Evolutionary conservation across 169 alveolate species (phyloP).

Genomic region (Cryptosporidium bovis): DNA sequence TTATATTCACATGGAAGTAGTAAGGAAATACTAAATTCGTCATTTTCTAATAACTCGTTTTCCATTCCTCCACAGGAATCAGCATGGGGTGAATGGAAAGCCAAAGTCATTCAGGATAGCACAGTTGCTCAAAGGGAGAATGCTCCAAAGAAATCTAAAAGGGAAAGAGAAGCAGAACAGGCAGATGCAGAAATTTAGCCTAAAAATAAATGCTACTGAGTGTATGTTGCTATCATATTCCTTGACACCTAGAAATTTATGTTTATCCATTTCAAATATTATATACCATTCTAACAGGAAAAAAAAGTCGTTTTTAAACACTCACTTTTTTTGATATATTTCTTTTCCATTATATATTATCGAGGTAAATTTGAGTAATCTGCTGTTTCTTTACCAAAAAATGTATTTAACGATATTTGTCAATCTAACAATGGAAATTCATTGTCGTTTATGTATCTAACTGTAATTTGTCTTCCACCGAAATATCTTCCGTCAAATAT

Average conservation of each 20-base stretch:
- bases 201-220: no score
- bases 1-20: neutral
- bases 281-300: no score
- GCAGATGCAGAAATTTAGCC: conserved; percentile 89
- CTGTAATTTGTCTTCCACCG: conserved; percentile 86
- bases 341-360: neutral
- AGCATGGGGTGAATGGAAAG: conserved; percentile 94
- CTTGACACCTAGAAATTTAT: no score
- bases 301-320: no score
- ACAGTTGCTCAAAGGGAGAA: conserved; percentile 88
- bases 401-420: no score
- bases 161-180: conserved; percentile 90
- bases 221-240: no score
- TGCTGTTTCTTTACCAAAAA: neutral
- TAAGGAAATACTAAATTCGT: conserved; percentile 23
- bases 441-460: conserved; percentile 78
- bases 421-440: conserved; percentile 9
- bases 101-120: conserved; percentile 91
- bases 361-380: neutral
- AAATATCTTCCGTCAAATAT: conserved; percentile 86
- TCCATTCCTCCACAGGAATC: conserved; percentile 82
- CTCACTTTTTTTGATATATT: no score
- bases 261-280: no score
- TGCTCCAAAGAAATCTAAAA: conserved; percentile 87
- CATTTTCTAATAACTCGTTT: conserved; percentile 26